Evolutionary conservation across 2,329 filamentous ascomycete genomes (phyloP), one percentile per base, ranked within the genome.

Genomic region (Aspergillus tubingensis): DNA sequence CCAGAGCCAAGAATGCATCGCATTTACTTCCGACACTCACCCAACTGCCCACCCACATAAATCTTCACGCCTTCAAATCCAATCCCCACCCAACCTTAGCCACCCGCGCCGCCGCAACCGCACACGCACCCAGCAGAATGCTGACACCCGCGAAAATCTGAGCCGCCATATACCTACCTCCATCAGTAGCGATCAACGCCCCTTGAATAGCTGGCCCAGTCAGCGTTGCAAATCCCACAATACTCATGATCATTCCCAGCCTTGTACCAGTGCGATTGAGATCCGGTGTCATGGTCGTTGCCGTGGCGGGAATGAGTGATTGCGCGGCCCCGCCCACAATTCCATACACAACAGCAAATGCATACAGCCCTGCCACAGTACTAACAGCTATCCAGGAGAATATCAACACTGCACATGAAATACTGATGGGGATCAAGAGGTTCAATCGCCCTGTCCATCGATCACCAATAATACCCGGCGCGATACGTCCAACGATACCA

Each of bases 361-460:
- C 75, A 58, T 78, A 81, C 0, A 83, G 62, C 0, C 75, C 74
- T 7, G 67, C 63, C 8, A 68, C 58, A 3, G 68, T 72, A 8
- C 71, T 62, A 1, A 88, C 83, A 0, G 78, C 81, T 2, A 81
- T 80, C 87, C 87, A 89, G 55, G 78, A 80, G 65, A 82, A 86
- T 36, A 86, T 72, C 60, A 85, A 74, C 13, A 82, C 70, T 1
- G 79, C 78, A 3, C 83, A 76, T 3, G 79, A 60, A 10, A 81
- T 69, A 2, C 76, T 78, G 53, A 81, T 80, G 80, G 2, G 32
- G 5, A 36, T 36, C 11, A 36, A 13, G 11, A 36, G 11, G 11
- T 36, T 36, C 11, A 36, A 36, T 36, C 11, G 10, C 32, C 32
- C 32, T 5, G 32, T 36, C 32, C 32, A 36, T 13, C 32, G 32